phyloP scores from a whole-genome alignment of 805 yeast genomes.

The Sporopachydermia quercuum region DNA sequence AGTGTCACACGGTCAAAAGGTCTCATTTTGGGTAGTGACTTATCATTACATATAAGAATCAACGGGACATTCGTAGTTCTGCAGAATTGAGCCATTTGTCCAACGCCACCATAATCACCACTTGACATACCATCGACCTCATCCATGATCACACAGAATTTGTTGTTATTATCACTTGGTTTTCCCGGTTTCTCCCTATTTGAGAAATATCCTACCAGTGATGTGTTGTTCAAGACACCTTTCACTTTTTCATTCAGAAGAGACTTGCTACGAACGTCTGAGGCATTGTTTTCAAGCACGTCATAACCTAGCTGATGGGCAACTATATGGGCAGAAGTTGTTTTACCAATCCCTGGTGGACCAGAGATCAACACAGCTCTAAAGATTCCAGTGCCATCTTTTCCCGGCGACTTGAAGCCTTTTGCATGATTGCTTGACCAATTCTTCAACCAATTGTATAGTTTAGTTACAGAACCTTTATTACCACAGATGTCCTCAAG shows the following conservation, averaged over 20 bases:
- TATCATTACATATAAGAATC: slow-evolving; percentile 88
- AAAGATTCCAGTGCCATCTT: slow-evolving; percentile 52
- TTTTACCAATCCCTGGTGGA: slow-evolving; percentile 90
- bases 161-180: slow-evolving; percentile 24
- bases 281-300: slow-evolving; percentile 74
- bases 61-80: slow-evolving; percentile 77
- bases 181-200: slow-evolving; percentile 17
- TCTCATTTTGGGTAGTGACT: slow-evolving; percentile 85
- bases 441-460: slow-evolving; percentile 57
- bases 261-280: slow-evolving; percentile 74
- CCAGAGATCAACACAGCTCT: slow-evolving; percentile 84
- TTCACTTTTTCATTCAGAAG: slow-evolving; percentile 55
- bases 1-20: slow-evolving; percentile 76
- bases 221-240: slow-evolving; percentile 62
- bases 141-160: slow-evolving; percentile 84
- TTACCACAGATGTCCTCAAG: slow-evolving; percentile 81
- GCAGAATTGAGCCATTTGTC: slow-evolving; percentile 80
- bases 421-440: slow-evolving; percentile 52
- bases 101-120: slow-evolving; percentile 98
- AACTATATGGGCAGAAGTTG: slow-evolving; percentile 73
- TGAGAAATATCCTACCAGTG: slow-evolving; percentile 66
- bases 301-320: slow-evolving; percentile 74
- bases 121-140: slow-evolving; percentile 99
- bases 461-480: slow-evolving; percentile 52
- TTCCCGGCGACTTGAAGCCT: slow-evolving; percentile 41